Conservation (phyloP, 306 rosid genomes). For the Morella rubra region DNA sequence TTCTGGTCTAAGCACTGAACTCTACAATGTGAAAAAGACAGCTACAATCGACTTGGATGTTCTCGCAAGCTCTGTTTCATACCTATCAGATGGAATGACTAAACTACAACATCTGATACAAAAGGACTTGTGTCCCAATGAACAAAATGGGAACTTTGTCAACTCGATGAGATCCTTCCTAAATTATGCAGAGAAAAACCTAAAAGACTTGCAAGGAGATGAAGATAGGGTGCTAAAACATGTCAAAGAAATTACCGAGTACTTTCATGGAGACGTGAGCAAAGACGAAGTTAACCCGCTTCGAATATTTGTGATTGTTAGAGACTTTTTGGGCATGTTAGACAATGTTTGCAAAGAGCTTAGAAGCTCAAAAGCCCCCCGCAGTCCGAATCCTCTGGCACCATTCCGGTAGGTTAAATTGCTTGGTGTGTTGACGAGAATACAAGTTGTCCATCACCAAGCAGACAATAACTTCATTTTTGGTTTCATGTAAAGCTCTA, state of each 20-base stretch:
- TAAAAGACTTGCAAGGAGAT: slow-evolving; percentile 63
- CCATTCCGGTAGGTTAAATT: slow-evolving; percentile 46
- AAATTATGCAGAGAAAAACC: slow-evolving; percentile 45
- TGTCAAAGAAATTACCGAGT: slow-evolving; percentile 82
- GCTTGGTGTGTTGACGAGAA: slow-evolving; percentile 17
- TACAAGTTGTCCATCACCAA: slow-evolving; percentile 3
- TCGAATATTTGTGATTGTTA: slow-evolving; percentile 86
- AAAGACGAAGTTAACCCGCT: slow-evolving; percentile 80
- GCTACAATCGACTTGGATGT: slow-evolving; percentile 84
- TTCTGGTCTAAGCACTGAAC: slow-evolving; percentile 80
- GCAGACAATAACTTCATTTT: neutral
- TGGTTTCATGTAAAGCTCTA: slow-evolving; percentile 8
- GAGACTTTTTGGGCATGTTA: slow-evolving; percentile 87
- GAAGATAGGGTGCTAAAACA: slow-evolving; percentile 60
- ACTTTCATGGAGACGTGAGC: slow-evolving; percentile 87
- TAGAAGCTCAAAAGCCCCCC: slow-evolving; percentile 51
- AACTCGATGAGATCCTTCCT: slow-evolving; percentile 48
- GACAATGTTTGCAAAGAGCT: slow-evolving; percentile 92
- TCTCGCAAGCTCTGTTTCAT: slow-evolving; percentile 66
- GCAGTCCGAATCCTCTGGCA: slow-evolving; percentile 71
- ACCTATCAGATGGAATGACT: slow-evolving; percentile 58
- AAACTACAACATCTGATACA: slow-evolving; percentile 41
- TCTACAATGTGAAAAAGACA: slow-evolving; percentile 82
- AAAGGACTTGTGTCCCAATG: slow-evolving; percentile 46
- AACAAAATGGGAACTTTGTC: slow-evolving; percentile 39